Evolutionary conservation across 345 rosid species (phyloP).

Genomic region (Luvunga scandens): DNA sequence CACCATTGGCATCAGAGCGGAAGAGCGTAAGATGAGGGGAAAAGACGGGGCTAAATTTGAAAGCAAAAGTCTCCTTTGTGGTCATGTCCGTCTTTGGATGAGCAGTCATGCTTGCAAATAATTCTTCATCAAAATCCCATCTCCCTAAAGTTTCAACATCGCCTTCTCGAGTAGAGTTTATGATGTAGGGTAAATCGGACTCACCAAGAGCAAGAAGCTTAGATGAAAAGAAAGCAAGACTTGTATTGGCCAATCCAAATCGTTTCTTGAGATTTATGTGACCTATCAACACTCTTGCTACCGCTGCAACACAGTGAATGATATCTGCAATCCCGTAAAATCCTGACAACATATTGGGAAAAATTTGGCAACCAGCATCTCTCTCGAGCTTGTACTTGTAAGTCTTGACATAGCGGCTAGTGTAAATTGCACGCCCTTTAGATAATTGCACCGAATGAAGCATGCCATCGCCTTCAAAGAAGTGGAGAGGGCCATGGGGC

Average conservation of each 20-base stretch:
- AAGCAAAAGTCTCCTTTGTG: constrained; percentile 22
- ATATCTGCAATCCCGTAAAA: constrained; percentile 1
- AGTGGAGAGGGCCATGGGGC: constrained; percentile 20
- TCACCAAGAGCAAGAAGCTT: constrained; percentile 22
- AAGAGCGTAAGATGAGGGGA: constrained; percentile 16
- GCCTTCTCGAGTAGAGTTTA: constrained; percentile 12
- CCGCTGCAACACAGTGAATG: neutral
- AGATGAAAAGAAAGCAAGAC: neutral
- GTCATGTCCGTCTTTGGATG: constrained; percentile 17
- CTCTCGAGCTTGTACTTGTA: constrained; percentile 22
- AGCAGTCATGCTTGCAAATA: constrained; percentile 28
- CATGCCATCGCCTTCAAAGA: constrained; percentile 31
- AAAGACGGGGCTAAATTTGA: neutral
- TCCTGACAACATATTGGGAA: constrained; percentile 20
- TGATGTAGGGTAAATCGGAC: constrained; percentile 21
- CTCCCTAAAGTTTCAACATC: constrained; percentile 13
- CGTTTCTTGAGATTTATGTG: constrained; percentile 1
- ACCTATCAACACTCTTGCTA: constrained; percentile 6
- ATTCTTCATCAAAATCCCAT: constrained; percentile 14
- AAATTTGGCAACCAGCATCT: constrained; percentile 13
- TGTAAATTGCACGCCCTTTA: constrained; percentile 6
- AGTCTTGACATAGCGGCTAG: constrained; percentile 24
- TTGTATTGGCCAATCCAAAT: too few species aligned
- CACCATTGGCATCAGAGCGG: constrained; percentile 6
- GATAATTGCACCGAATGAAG: constrained; percentile 18